These are phyloP conservation scores for Paxillus rubicundulus DNA, from an alignment of 768 basidiomycete genomes.

Conservation along the genomic window DNA sequence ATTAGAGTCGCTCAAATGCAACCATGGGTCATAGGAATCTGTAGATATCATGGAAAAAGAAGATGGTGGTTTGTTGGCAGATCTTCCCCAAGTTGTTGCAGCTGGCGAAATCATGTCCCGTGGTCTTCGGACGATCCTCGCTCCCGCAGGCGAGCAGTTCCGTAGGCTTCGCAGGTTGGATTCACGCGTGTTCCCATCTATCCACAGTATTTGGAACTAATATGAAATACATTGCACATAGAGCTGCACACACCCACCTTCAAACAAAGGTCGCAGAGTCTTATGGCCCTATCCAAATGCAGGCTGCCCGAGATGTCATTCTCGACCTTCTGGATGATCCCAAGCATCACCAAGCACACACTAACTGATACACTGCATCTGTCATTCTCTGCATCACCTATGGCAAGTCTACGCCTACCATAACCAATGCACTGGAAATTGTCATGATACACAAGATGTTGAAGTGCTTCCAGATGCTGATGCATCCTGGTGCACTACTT, in stretches of 20 bases:
- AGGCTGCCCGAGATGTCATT: slow-evolving; percentile 29
- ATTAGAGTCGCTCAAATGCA: too few species aligned
- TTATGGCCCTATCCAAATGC: slow-evolving; percentile 50
- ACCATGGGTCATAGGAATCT: slow-evolving; percentile 40
- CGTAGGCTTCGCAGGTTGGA: slow-evolving; percentile 58
- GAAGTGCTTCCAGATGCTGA: slow-evolving; percentile 34
- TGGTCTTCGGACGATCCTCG: slow-evolving; percentile 56
- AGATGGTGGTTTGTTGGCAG: slow-evolving; percentile 53
- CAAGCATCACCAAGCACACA: slow-evolving; percentile 51
- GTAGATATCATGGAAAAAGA: slow-evolving; percentile 68
- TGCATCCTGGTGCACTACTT: slow-evolving; percentile 36
- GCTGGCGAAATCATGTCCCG: slow-evolving; percentile 59
- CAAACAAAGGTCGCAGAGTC: slow-evolving; percentile 49
- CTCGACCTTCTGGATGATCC: slow-evolving; percentile 32
- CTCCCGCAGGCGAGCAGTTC: slow-evolving; percentile 55
- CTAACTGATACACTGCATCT: slow-evolving; percentile 40
- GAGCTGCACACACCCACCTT: slow-evolving; percentile 58
- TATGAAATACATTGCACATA: slow-evolving; percentile 13
- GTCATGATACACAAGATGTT: slow-evolving; percentile 33
- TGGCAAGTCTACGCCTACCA: slow-evolving; percentile 32
- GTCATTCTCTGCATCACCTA: slow-evolving; percentile 36
- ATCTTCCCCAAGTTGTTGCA: slow-evolving; percentile 53
- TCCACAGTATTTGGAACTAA: not conserved
- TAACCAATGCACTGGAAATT: slow-evolving; percentile 29
- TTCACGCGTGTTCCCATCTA: not conserved